Base-by-base conservation (phyloP, 2,329 filamentous ascomycete genomes). In the Calonectria leucothoes region DNA sequence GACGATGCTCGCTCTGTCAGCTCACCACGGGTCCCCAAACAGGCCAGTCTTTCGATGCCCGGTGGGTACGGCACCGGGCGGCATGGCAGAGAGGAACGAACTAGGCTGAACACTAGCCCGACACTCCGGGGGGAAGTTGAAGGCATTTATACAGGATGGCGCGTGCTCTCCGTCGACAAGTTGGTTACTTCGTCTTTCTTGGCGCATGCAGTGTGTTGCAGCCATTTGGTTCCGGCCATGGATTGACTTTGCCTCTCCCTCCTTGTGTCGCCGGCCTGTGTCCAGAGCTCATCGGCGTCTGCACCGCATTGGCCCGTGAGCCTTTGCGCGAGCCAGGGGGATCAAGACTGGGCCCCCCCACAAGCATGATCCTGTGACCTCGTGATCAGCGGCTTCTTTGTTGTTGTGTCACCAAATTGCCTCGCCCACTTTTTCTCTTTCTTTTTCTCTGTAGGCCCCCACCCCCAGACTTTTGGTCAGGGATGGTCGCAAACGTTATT, bases 181-280 rank as follows among this genome's bases (percentile, higher is more conserved):
- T 25, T 61, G 37, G 23, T 37, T 37, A 61, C 15, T 61, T 39
- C 33, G 23, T 35, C 11, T 37, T 25, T 61, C 55, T 61, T 61
- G 55, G 55, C 35, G 37, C 33, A 61, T 39, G 33, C 35, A 61
- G 25, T 35, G 23, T 37, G 33, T 61, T 37, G 55, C 55, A 37
- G 33, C 37, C 33, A 39, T 61, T 39, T 39, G 55, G 12, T 35
- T 17, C 33, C 4, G 23, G 20, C 15, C 14, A 15, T 27, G 55
- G 37, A 61, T 61, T 61, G 55, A 61, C 55, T 39, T 61, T 61
- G 55, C n/a, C 55, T 35, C 17, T 61, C n/a, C n/a, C 35, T 39
- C 42, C 42, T 45, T 45, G 42, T 45, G 55, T 27, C 23, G 55
- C 20, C 23, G 35, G 35, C 20, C 55, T 29, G 55, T n/a, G 55